Percentiles rank a stretch among this genome's conserved stretches.
phyloP scores from a whole-genome alignment of 2,329 filamentous ascomycete species.

The Arachnopeziza araneosa region DNA sequence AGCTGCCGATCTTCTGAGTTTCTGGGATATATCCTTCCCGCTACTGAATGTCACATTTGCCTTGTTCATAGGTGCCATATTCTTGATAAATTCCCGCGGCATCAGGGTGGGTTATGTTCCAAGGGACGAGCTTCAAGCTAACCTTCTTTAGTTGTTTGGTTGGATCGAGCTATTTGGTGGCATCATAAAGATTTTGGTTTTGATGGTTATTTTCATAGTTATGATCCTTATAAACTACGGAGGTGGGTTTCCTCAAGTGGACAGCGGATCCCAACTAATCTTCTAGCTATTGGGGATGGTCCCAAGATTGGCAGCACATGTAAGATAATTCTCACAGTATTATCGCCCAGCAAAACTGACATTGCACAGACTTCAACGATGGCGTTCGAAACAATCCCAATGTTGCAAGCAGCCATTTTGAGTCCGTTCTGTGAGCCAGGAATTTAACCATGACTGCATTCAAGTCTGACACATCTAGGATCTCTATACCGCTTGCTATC shows the following conservation, averaged over 20 bases:
- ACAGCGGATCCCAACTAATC: too few relatives aligned
- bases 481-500: slow-evolving; percentile 14
- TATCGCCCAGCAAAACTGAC: background rate
- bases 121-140: background rate
- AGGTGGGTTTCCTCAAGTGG: too few relatives aligned
- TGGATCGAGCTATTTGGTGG: slow-evolving; percentile 8
- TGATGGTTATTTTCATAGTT: slow-evolving; percentile 3
- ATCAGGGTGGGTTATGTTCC: too few relatives aligned
- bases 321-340: too few relatives aligned
- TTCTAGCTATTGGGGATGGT: too few relatives aligned
- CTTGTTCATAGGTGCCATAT: background rate
- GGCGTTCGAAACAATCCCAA: slow-evolving; percentile 18
- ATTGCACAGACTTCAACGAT: slow-evolving; percentile 5
- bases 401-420: slow-evolving; percentile 23
- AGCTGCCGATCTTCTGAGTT: slow-evolving; percentile 4
- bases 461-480: too few relatives aligned
- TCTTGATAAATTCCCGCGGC: background rate
- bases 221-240: slow-evolving; percentile 3
- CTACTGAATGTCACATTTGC: slow-evolving; percentile 3
- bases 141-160: slow-evolving; percentile 5
- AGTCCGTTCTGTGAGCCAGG: slow-evolving; percentile 25
- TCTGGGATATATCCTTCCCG: slow-evolving; percentile 4
- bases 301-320: too few relatives aligned
- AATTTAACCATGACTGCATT: too few relatives aligned
- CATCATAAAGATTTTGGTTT: slow-evolving; percentile 4